Conservation (phyloP, 2,329 filamentous ascomycete species). For the Sarocladium brachiariae region DNA sequence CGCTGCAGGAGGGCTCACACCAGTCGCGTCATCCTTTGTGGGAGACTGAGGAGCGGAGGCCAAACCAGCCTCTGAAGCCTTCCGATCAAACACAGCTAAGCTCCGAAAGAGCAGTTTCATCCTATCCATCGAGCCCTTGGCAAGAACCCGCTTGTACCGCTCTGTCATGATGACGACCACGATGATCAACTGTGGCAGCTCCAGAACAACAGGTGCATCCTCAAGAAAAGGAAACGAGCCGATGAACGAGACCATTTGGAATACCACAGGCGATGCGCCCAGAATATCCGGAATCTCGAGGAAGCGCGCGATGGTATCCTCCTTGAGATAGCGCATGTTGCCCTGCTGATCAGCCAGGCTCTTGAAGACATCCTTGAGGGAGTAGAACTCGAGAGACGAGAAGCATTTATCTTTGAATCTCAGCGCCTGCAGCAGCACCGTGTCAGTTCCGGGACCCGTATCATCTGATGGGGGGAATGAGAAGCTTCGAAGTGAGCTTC, state of each 20-base stretch:
- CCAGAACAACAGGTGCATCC: conserved; percentile 63
- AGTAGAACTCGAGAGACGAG: conserved; percentile 64
- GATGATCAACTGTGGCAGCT: conserved; percentile 64
- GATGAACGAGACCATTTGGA: conserved; percentile 64
- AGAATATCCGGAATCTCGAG: conserved; percentile 67
- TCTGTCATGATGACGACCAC: conserved; percentile 67
- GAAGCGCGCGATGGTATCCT: conserved; percentile 61
- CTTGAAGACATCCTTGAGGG: conserved; percentile 66
- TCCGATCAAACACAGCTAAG: conserved; percentile 63
- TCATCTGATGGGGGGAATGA: too few species aligned
- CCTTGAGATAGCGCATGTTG: conserved; percentile 58
- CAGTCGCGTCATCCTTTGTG: conserved; percentile 12
- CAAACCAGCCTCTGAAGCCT: conserved; percentile 29
- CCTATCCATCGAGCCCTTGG: conserved; percentile 49
- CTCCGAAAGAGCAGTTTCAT: conserved; percentile 63
- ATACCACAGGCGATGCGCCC: conserved; percentile 59
- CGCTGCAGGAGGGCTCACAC: background rate
- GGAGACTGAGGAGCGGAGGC: conserved; percentile 6
- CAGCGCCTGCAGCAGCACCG: conserved; percentile 36
- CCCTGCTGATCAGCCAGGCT: conserved; percentile 60
- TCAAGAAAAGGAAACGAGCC: conserved; percentile 68
- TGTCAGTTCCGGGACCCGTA: background rate
- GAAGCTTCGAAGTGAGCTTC: too few species aligned
- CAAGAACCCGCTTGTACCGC: conserved; percentile 57
- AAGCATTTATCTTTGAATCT: conserved; percentile 66